Base-by-base conservation (phyloP, 192 early-diverging fungal genomes). In the Allomyces javanicus region DNA sequence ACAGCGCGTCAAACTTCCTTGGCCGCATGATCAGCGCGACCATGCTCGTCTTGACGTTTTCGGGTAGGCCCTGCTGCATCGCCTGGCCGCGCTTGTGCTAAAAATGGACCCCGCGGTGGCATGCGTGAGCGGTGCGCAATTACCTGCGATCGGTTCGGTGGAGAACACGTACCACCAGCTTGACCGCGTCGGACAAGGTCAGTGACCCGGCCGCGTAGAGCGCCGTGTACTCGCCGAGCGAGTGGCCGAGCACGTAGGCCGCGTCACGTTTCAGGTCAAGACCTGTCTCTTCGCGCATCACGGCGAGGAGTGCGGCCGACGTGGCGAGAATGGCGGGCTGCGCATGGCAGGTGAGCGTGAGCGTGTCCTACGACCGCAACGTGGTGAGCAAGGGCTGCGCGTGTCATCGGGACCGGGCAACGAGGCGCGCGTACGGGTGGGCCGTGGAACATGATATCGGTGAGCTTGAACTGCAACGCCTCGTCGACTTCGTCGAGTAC, bases 291-390 rank as follows among this genome's bases (percentile, higher is more conserved):
- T 75, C 76, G 76, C 80, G 58, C 24, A 98, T 74, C 14, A 92
- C 90, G 21, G 86, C 79, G 24, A 92, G 71, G 62, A 89, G 81
- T 0, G 95, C 95, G 64, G 94, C 82, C 0, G 93, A 94, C 22
- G 90, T 90, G 5, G 86, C 85, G 27, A 98, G 78, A 67, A 96
- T 96, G 9, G 93, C 90, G 6, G 93, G 93, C 77, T 96, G 93
- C 7, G 93, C 91, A 68, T 92, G 86, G 40, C 76, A 73, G 24
- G 86, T 88, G 65, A 76, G 70, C 22, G 79, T 87, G 25, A 89
- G 76, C 64, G 73, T 71, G 17, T 71, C 70, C 79, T 82, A 17
- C 63, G 62, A 64, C 25, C 7, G 43, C 50, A 21, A 2, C 0
- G 0, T 21, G 33, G 33, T 40, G 21, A 21, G 21, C 12, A 1